These are phyloP conservation scores for Macrophomina tecta DNA, from an alignment of 2,329 filamentous ascomycete species.

Conservation along the genomic window DNA sequence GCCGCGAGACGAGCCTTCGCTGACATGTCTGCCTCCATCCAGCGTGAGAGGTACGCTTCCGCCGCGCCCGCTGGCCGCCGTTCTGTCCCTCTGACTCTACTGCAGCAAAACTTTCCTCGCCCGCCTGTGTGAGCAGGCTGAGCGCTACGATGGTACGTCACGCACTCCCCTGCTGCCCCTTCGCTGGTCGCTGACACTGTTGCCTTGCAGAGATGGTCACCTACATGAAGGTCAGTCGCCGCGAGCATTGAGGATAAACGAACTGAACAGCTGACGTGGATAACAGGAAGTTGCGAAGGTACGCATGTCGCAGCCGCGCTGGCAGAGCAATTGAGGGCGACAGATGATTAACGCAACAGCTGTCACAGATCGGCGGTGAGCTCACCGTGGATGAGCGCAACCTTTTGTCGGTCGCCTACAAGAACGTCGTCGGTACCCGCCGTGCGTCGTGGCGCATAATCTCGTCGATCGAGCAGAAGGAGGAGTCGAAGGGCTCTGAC, in stretches of 20 bases:
- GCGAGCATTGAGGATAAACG: slow-evolving; percentile 7
- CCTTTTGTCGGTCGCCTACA: slow-evolving; percentile 96
- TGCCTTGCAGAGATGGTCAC: slow-evolving; percentile 86
- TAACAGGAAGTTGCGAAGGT: slow-evolving; percentile 30
- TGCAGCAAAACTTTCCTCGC: slow-evolving; percentile 65
- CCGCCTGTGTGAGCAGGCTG: slow-evolving; percentile 99
- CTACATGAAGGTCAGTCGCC: slow-evolving; percentile 80
- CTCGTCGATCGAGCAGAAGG: slow-evolving; percentile 98
- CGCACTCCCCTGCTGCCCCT: slow-evolving; percentile 20
- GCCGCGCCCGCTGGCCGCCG: slow-evolving; percentile 31
- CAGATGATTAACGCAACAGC: slow-evolving; percentile 25
- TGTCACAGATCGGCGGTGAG: slow-evolving; percentile 60
- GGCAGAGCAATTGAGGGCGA: slow-evolving; percentile 59
- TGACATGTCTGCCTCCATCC: slow-evolving; percentile 41
- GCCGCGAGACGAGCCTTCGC: slow-evolving; percentile 33
- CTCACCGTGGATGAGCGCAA: slow-evolving; percentile 90
- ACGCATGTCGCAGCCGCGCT: slow-evolving; percentile 68
- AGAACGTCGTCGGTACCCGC: slow-evolving; percentile 97
- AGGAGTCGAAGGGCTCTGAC: slow-evolving; percentile 98
- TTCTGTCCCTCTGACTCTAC: slow-evolving; percentile 38
- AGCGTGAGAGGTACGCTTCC: slow-evolving; percentile 56
- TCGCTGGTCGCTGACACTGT: slow-evolving; percentile 32
- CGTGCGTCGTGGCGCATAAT: slow-evolving; percentile 99
- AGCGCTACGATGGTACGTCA: slow-evolving; percentile 93
- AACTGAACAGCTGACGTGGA: slow-evolving; percentile 23